phyloP scores from a whole-genome alignment of 2,329 filamentous ascomycete genomes.

The Dothideomycetidae sp. region DNA sequence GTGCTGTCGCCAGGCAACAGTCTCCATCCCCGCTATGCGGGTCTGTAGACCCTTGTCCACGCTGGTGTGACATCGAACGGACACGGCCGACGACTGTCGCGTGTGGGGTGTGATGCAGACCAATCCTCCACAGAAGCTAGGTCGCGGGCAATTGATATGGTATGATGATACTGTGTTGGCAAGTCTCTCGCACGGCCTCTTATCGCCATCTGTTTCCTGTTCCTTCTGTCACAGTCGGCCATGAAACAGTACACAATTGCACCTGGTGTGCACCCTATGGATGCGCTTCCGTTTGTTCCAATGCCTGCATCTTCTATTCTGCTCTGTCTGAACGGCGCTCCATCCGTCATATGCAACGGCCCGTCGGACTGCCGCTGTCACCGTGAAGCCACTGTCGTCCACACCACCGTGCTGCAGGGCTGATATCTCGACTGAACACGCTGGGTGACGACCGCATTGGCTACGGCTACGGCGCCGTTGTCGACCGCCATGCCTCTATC shows the following conservation, averaged over 20 bases:
- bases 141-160: no score
- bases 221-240: no score
- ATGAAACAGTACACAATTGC: no score
- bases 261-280: no score
- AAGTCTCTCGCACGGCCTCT: no score
- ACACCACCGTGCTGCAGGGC: constrained; percentile 7
- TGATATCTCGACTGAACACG: constrained; percentile 4
- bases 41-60: background rate
- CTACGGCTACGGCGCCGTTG: constrained; percentile 5
- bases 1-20: background rate
- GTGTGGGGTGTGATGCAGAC: no score
- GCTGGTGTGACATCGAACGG: background rate
- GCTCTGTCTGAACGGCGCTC: constrained; percentile 5
- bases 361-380: constrained; percentile 1
- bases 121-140: no score
- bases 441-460: constrained; percentile 7
- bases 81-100: no score
- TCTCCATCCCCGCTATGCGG: background rate
- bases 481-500: constrained; percentile 7
- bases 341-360: constrained; percentile 8
- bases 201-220: no score
- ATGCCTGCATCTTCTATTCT: no score
- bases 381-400: background rate
- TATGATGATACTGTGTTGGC: no score
- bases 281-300: no score